phyloP scores from a whole-genome alignment of 352 stramenopile species.

The Phytophthora pini region DNA sequence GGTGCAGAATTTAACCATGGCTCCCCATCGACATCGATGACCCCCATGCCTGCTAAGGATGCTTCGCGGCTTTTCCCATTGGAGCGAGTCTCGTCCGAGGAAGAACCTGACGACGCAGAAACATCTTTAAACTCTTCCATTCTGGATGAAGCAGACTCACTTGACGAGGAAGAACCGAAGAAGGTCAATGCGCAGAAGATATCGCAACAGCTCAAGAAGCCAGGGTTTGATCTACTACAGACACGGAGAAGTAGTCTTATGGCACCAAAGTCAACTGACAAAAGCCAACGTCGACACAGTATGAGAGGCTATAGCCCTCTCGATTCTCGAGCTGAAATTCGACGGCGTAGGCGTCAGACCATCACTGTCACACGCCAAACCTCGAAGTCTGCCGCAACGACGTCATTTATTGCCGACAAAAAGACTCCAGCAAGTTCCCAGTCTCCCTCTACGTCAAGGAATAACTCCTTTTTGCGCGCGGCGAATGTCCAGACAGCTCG shows the following conservation, averaged over 20 bases:
- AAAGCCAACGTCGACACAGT: slow-evolving; percentile 62
- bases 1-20: slow-evolving; percentile 82
- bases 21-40: slow-evolving; percentile 89
- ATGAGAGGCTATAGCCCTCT: slow-evolving; percentile 79
- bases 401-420: slow-evolving; percentile 12
- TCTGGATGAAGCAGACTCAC: slow-evolving; percentile 74
- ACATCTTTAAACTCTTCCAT: slow-evolving; percentile 88
- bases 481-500: slow-evolving; percentile 34
- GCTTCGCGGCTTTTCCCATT: slow-evolving; percentile 73
- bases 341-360: slow-evolving; percentile 56
- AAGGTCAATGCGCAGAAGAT: slow-evolving; percentile 24
- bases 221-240: slow-evolving; percentile 35
- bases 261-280: slow-evolving; percentile 36
- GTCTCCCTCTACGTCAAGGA: slow-evolving; percentile 12
- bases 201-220: slow-evolving; percentile 24
- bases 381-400: slow-evolving; percentile 12
- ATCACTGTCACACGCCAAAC: slow-evolving; percentile 33
- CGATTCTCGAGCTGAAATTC: slow-evolving; percentile 74
- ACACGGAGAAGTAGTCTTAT: slow-evolving; percentile 40
- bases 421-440: slow-evolving; percentile 14
- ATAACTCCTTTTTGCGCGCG: slow-evolving; percentile 59
- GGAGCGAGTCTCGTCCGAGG: slow-evolving; percentile 42
- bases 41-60: slow-evolving; percentile 70
- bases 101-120: slow-evolving; percentile 78
- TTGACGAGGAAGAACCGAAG: slow-evolving; percentile 53